Base-by-base conservation (phyloP, 345 rosid species). In the Excoecaria agallocha region DNA sequence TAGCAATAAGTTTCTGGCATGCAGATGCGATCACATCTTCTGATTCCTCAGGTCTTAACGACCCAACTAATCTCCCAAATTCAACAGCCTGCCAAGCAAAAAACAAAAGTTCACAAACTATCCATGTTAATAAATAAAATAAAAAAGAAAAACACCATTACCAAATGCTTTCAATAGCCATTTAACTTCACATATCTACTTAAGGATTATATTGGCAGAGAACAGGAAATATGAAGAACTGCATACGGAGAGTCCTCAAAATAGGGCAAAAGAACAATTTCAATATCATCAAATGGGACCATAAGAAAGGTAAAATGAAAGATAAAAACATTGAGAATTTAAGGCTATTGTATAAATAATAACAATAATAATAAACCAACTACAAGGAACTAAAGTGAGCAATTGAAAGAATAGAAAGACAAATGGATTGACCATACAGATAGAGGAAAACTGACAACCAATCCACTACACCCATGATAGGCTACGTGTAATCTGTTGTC, bases 11-110 rank as follows among this genome's bases (percentile, higher is more conserved):
- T 78, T 87, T 93, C 87, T 83, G 92, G 80, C 96, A 91, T 48
- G 96, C 85, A 77, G 97, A 86, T 43, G 89, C 86, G 65, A 95
- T 91, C 74, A 92, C 92, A 72, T 95, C 98, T 89, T 95, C 99
- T 22, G 99, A 77, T 79, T 90, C 89, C 64, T 90, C 96, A 11
- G 87, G 90, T 81, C 93, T 93, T 80, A 95, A 76, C 20, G 88
- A 87, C 63, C 93, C 93, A 71, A 91, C 88, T 79, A 91, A 83
- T 84, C 97, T 86, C 78, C 89, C 81, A 85, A 93, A 93, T 82
- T 95, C 99, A 73, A 95, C 97, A 71, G 93, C 98, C 99, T 95
- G 77, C 66, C 75, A 75, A 76, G 61, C 25, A 81, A 85, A 74
- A 79, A 70, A 39, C 77, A 66, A 71, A 72, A 51, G 30, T 65